Evolutionary conservation across 495 filamentous ascomycete genomes (phyloP), one percentile per base, ranked within the genome.

Genomic region (Symbiotaphrina buchneri): DNA sequence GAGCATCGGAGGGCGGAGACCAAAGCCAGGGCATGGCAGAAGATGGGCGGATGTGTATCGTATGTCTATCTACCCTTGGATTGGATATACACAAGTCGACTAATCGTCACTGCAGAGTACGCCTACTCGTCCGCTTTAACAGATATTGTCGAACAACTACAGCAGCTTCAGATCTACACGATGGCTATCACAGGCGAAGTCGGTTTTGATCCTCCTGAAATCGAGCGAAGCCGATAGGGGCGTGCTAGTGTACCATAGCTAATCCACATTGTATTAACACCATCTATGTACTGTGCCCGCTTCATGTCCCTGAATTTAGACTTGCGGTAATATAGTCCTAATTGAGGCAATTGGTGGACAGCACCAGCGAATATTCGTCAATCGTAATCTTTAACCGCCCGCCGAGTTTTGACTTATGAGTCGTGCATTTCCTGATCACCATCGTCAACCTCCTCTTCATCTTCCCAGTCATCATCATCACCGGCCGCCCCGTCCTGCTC

Each of bases 171-270:
- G 43, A 53, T 45, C 29, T 66, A 52, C 35, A 65, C 59, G 0
- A 68, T 58, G 41, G 52, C 51, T 20, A 59, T 69, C 39, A 51
- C 53, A 34, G 64, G 64, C 16, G 63, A 66, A 39, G 54, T 56
- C 39, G 53, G 49, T 43, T 62, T 41, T 32, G 51, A 39, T 39
- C 29, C 2, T 14, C 14, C 10, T 4, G 29, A 26, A n/a, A n/a
- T n/a, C n/a, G n/a, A n/a, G n/a, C n/a, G n/a, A n/a, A n/a, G n/a
- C n/a, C n/a, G n/a, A n/a, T n/a, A n/a, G n/a, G n/a, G n/a, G n/a
- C n/a, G n/a, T n/a, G n/a, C n/a, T n/a, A n/a, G n/a, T n/a, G n/a
- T n/a, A n/a, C n/a, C n/a, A n/a, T n/a, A n/a, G n/a, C n/a, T 8
- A 27, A 16, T 5, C 5, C 6, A 27, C 3, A 27, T 27, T 7